These are phyloP conservation scores for Larix sibirica DNA, from an alignment of 83 land plant species.

Conservation along the genomic window DNA sequence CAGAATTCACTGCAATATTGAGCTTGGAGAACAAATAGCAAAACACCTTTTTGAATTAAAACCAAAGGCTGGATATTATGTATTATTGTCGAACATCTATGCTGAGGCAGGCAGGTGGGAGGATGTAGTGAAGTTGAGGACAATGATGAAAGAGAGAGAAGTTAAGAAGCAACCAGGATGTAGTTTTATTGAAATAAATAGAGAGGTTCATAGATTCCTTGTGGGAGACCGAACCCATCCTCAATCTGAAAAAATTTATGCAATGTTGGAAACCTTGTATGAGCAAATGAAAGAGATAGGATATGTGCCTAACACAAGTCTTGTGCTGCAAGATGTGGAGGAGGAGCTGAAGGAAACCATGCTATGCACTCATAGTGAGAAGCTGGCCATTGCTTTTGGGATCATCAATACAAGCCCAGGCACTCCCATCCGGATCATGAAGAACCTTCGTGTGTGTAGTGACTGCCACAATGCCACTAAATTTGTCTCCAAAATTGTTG, in stretches of 20 bases:
- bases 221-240: not conserved
- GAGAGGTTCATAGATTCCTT: not conserved
- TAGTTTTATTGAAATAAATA: not conserved
- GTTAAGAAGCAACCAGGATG: not conserved
- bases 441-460: no score
- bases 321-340: no score
- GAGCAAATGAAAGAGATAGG: not conserved
- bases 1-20: not conserved
- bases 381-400: no score
- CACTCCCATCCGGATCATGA: no score
- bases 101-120: not conserved
- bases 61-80: not conserved
- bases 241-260: not conserved
- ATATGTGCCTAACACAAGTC: not conserved
- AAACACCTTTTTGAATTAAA: not conserved
- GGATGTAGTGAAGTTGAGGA: slow-evolving; percentile 5
- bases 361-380: no score
- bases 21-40: not conserved
- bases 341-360: no score
- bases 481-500: no score
- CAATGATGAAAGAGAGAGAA: not conserved
- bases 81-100: not conserved
- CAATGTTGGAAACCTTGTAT: not conserved
- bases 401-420: no score
- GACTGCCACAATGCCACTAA: no score